phyloP scores from a whole-genome alignment of 306 rosid species.

The Prunus padus region DNA sequence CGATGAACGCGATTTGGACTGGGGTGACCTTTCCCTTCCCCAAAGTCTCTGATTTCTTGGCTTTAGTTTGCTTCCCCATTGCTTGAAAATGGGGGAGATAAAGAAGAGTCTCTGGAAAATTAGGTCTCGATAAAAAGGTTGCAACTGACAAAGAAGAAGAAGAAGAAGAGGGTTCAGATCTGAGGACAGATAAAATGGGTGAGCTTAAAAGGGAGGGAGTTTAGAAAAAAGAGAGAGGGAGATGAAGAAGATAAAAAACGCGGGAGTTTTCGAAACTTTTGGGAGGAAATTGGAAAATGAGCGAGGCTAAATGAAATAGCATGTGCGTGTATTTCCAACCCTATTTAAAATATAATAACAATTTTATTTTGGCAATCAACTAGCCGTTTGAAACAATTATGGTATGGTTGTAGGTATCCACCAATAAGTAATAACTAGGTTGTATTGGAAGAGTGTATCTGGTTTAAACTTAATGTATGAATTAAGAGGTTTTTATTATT shows the following conservation, averaged over 20 bases:
- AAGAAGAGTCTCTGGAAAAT: not conserved
- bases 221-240: constrained; percentile 6
- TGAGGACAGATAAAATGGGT: constrained; percentile 5
- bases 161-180: not conserved
- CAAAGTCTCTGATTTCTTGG: constrained; percentile 37
- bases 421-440: too few species aligned
- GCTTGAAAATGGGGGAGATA: not conserved
- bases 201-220: constrained; percentile 27
- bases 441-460: too few species aligned
- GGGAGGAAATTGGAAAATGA: constrained; percentile 2
- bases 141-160: not conserved
- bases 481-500: too few species aligned
- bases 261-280: constrained; percentile 50
- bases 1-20: constrained; percentile 75
- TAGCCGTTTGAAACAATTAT: too few species aligned
- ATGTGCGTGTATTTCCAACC: not conserved
- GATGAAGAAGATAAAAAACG: constrained; percentile 27
- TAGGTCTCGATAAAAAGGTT: not conserved
- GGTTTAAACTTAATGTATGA: too few species aligned
- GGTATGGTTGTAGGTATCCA: too few species aligned
- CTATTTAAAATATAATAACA: too few species aligned
- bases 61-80: constrained; percentile 64
- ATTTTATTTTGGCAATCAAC: too few species aligned
- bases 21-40: constrained; percentile 69
- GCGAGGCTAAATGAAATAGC: not conserved